Evolutionary conservation across 148 eudicot species (phyloP), one percentile per base, ranked within the genome.

Genomic region (Cornus controversa): DNA sequence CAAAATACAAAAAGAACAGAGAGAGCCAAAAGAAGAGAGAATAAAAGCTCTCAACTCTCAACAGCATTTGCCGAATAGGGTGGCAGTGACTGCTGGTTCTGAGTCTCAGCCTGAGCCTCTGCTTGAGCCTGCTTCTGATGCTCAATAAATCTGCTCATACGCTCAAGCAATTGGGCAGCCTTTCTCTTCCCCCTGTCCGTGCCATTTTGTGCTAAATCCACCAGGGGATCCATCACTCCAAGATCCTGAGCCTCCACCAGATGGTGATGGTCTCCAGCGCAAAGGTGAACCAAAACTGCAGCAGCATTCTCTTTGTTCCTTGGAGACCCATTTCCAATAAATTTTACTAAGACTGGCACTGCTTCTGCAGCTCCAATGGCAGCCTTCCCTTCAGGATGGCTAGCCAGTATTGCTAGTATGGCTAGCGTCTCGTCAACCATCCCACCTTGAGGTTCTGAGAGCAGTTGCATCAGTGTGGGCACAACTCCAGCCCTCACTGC

Each of bases 371-470:
- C 84, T 73, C 92, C 97, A 66, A 93, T 93, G 66, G 91, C 88
- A 64, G 89, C 79, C 86, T 91, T 93, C 31, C 97, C 97, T 58
- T 95, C 99, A 0, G 92, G 85, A 70, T 96, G 99, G 80, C 97
- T 90, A 31, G 99, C 77, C 50, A 96, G 74, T 79, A 96, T 93
- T 9, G 98, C 99, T 10, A 96, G 81, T 73, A 96, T 92, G 8
- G 98, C 98, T 36, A 96, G 78, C 1, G 97, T 91, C 85, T 93
- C 99, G 23, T 96, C 99, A 79, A 90, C 89, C 99, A 96, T 96
- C 50, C 83, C 85, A 65, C 93, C 92, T 77, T 89, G 91, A 36
- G 88, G 87, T 75, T 96, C 94, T 1, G 93, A 93, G 24, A 93
- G 82, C n/a, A 96, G 86, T 68, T 80, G 79, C 93, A 96, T 88